Conservation (phyloP, 2,329 filamentous ascomycete genomes). For the Cadophora sp. region DNA sequence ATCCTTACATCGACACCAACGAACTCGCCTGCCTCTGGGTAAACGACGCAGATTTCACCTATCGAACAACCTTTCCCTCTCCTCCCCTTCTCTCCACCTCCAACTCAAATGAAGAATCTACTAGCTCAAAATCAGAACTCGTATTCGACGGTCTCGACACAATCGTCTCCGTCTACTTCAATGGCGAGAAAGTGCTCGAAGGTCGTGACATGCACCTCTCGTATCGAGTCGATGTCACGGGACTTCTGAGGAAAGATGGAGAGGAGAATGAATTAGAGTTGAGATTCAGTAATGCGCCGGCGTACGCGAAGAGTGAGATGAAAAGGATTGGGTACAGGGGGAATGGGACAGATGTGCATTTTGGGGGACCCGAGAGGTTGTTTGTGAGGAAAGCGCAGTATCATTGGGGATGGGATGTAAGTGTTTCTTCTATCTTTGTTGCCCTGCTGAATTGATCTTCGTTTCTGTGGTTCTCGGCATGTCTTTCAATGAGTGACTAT, state of each 20-base stretch:
- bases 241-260: conserved; percentile 38
- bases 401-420: conserved; percentile 68
- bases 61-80: conserved; percentile 48
- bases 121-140: conserved; percentile 46
- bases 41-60: conserved; percentile 66
- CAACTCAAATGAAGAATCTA: too few relatives aligned
- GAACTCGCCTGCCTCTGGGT: conserved; percentile 67
- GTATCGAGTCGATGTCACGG: conserved; percentile 56
- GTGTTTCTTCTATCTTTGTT: not conserved
- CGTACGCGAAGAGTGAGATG: conserved; percentile 35
- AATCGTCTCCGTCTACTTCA: conserved; percentile 57
- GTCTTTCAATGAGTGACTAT: not conserved
- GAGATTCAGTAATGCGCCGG: conserved; percentile 36
- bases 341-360: conserved; percentile 55
- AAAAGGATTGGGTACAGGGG: conserved; percentile 43
- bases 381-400: conserved; percentile 72
- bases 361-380: conserved; percentile 52
- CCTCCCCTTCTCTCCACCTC: not conserved
- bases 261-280: conserved; percentile 31
- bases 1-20: conserved; percentile 67
- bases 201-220: conserved; percentile 61
- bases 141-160: conserved; percentile 64
- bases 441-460: not conserved
- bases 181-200: conserved; percentile 54
- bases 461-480: not conserved